Evolutionary conservation across 192 early-diverging fungal genomes (phyloP).

Genomic region (Backusella tarrabulga): DNA sequence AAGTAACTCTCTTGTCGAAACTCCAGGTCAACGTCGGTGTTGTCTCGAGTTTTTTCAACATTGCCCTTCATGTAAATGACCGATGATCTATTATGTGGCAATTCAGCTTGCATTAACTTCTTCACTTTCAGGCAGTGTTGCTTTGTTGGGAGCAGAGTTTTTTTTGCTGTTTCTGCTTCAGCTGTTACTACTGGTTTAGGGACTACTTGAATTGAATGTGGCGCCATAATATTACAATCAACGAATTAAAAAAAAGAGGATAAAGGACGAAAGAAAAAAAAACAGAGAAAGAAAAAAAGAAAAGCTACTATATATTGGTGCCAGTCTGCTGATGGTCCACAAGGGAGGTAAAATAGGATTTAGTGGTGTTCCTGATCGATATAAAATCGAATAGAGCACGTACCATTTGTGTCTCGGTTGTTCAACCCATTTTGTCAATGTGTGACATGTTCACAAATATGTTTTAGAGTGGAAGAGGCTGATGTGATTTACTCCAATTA

Average conservation of each 20-base stretch:
- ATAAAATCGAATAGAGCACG: background rate
- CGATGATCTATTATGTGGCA: background rate
- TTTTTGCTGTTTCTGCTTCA: background rate
- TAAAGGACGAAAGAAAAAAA: background rate
- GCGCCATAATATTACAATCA: conserved; percentile 14
- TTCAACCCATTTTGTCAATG: conserved; percentile 2
- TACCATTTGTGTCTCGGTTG: conserved; percentile 4
- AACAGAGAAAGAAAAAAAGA: background rate
- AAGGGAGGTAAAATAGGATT: background rate
- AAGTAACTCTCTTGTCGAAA: conserved; percentile 91
- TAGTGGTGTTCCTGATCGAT: background rate
- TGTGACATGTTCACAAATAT: background rate
- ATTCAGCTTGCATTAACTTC: conserved; percentile 9
- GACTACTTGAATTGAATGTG: conserved; percentile 6
- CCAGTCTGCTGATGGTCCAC: conserved; percentile 12
- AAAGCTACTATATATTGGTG: background rate
- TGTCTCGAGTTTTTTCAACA: conserved; percentile 55
- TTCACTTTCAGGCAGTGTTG: conserved; percentile 37
- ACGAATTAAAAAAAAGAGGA: background rate
- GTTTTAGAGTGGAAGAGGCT: conserved; percentile 4
- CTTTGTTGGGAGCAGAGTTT: conserved; percentile 20
- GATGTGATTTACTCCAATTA: background rate
- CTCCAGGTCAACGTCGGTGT: conserved; percentile 60
- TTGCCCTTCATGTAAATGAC: conserved; percentile 42
- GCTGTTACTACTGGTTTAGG: background rate